phyloP scores from a whole-genome alignment of 371 early-diverging fungal species.

The Syncephalis plumigaleata region DNA sequence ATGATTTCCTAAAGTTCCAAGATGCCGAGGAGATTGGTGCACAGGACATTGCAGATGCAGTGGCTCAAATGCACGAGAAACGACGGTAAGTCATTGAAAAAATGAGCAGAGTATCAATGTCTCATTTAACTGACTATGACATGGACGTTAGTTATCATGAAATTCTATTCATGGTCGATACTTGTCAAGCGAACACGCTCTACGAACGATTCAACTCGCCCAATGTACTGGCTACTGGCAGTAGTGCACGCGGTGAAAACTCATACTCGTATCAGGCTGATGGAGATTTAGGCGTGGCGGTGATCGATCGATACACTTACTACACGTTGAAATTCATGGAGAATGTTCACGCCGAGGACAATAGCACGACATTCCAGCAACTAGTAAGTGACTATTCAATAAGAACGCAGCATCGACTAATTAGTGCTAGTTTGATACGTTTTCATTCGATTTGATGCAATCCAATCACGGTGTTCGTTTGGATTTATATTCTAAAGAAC shows the following conservation, averaged over 20 bases:
- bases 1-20: constrained; percentile 94
- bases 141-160: constrained; percentile 60
- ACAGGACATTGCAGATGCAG: constrained; percentile 86
- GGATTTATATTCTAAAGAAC: constrained; percentile 58
- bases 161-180: constrained; percentile 91
- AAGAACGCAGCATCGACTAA: too few species aligned
- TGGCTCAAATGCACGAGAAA: constrained; percentile 92
- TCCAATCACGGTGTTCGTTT: constrained; percentile 71
- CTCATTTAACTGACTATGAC: background rate
- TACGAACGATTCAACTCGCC: constrained; percentile 79
- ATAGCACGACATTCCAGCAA: background rate
- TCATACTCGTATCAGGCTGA: constrained; percentile 92
- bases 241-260: constrained; percentile 66
- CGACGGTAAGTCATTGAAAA: too few species aligned
- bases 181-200: constrained; percentile 95
- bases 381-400: background rate
- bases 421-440: constrained; percentile 51
- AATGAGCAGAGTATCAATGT: background rate
- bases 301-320: constrained; percentile 93
- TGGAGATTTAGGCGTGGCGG: constrained; percentile 82
- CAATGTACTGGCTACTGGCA: constrained; percentile 80
- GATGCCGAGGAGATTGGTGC: constrained; percentile 90
- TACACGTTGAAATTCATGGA: constrained; percentile 82
- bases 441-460: constrained; percentile 45
- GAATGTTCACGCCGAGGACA: constrained; percentile 18